Conservation (phyloP, 2,329 filamentous ascomycete genomes). For the Ustulina deusta region DNA sequence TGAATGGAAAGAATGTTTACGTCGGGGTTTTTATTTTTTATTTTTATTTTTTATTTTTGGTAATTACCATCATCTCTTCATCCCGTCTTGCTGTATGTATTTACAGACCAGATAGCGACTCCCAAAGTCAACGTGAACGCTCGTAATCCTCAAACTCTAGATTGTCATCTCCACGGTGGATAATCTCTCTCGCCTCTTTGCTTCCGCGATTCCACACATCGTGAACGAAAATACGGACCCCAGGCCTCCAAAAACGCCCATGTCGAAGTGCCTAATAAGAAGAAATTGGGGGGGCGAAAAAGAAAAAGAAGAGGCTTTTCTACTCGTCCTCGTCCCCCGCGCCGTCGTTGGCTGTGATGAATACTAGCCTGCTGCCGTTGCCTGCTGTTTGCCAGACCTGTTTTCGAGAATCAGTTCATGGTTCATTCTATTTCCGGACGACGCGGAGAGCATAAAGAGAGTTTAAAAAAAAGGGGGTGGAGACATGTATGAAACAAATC, state of each 20-base stretch:
- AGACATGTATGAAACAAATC: not conserved
- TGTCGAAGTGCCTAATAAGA: not conserved
- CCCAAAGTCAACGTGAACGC: not conserved
- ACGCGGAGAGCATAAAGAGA: conserved; percentile 38
- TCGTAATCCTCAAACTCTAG: not conserved
- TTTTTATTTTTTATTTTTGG: too few relatives aligned
- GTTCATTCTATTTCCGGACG: conserved; percentile 43
- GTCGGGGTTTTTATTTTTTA: too few relatives aligned
- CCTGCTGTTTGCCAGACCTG: conserved; percentile 84
- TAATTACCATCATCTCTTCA: conserved; percentile 6
- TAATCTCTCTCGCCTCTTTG: not conserved
- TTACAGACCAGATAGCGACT: not conserved
- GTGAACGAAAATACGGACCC: conserved; percentile 4
- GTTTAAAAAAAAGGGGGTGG: not conserved
- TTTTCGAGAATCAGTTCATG: conserved; percentile 34
- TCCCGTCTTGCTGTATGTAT: not conserved
- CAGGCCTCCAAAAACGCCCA: conserved; percentile 18
- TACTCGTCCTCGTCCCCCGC: conserved; percentile 44
- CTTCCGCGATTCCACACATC: not conserved
- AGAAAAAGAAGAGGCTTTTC: not conserved
- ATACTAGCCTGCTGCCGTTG: conserved; percentile 76
- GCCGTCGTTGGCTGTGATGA: conserved; percentile 64
- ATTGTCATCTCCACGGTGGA: not conserved
- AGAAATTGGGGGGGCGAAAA: not conserved
- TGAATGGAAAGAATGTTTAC: not conserved